Evolutionary conservation across 140 eudicot species (phyloP), one percentile per base, ranked within the genome.

Genomic region (Stevia rebaudiana): DNA sequence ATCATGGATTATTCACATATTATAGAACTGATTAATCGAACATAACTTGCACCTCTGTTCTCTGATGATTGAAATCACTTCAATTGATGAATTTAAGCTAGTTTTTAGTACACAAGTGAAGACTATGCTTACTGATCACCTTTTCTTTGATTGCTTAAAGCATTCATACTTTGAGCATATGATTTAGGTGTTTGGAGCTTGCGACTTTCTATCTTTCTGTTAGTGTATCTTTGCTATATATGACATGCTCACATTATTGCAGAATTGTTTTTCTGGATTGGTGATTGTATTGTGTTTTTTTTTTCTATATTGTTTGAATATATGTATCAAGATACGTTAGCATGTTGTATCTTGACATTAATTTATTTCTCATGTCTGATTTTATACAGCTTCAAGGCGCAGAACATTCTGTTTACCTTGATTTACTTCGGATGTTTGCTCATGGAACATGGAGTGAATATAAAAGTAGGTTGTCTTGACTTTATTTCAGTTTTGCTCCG

Each of bases 391-490:
- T 90, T 63, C 81, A 86, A 65, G 98, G 94, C 66, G 80, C 90
- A 19, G 95, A 78, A 40, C 68, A 83, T 56, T 72, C 91, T 47
- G 18, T 58, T 11, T 84, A 76, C 70, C 81, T 87, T 28, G 87
- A 84, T 74, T 78, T 91, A 67, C 95, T 91, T 74, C 94, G 86
- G 25, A 58, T 91, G 84, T 91, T 84, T 82, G 94, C 98, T 42
- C 82, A 91, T 56, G 95, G 98, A 21, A 91, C 98, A 54, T 91
- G 98, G 98, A 87, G 85, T 74, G 95, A 91, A 47, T 91, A 80
- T 66, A 91, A 91, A 76, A 82, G 98, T 91, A 87, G 69, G 90
- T 17, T 55, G n/a, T 49, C 25, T 47, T 31, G 9, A 10, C 49
- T 44, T 37, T 36, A n/a, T 8, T 15, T 10, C 5, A 8, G 9